Conservation (phyloP, 1,284 basidiomycete genomes). For the Apiotrichum siamense region DNA sequence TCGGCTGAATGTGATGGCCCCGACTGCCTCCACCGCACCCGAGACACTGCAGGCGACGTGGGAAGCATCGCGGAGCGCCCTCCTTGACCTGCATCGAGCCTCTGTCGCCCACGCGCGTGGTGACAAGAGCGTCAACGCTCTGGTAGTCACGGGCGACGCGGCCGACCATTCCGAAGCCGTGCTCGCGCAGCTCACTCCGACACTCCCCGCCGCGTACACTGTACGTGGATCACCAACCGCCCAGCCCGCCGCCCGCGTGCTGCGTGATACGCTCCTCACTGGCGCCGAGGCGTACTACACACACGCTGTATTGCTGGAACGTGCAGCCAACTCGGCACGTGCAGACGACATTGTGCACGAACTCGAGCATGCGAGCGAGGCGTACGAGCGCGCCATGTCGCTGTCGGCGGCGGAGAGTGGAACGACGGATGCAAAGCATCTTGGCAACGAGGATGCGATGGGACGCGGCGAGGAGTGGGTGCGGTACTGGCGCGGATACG, state of each 20-base stretch:
- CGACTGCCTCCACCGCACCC: constrained; percentile 52
- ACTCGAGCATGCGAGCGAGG: constrained; percentile 51
- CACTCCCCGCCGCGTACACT: constrained; percentile 39
- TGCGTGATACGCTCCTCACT: constrained; percentile 47
- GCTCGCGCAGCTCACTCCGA: constrained; percentile 52
- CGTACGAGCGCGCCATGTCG: constrained; percentile 56
- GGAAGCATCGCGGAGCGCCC: constrained; percentile 63
- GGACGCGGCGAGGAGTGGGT: constrained; percentile 37
- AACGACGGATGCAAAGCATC: constrained; percentile 55
- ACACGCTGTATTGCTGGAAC: constrained; percentile 42
- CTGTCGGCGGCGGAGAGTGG: constrained; percentile 47
- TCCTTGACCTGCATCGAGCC: constrained; percentile 67
- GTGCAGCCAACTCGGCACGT: constrained; percentile 56
- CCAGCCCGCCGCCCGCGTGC: constrained; percentile 24
- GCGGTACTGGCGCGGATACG: constrained; percentile 40
- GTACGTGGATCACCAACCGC: constrained; percentile 27
- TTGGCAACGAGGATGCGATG: constrained; percentile 25
- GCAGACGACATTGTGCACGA: constrained; percentile 53
- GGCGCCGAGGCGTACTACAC: constrained; percentile 50
- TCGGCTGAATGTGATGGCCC: neutral
- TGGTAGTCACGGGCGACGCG: constrained; percentile 58
- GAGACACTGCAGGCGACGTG: constrained; percentile 57
- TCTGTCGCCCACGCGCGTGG: constrained; percentile 62
- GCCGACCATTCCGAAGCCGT: constrained; percentile 63
- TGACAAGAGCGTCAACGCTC: constrained; percentile 48